Evolutionary conservation across 306 rosid genomes (phyloP), one percentile per base, ranked within the genome.

Genomic region (Casuarina cunninghamiana): DNA sequence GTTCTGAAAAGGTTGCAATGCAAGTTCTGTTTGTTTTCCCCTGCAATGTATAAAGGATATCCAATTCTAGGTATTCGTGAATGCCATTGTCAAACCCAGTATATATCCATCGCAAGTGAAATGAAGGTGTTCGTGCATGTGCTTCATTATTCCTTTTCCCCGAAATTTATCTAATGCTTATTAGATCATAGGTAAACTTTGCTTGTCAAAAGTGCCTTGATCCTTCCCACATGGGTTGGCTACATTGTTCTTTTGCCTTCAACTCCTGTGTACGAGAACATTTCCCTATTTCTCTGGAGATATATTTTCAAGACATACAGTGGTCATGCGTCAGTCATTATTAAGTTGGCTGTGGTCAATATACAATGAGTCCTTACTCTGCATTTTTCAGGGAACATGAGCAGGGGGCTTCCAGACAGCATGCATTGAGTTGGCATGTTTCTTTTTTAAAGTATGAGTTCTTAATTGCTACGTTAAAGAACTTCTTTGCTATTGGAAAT

Each of bases 401-500:
- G 49, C 78, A 73, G 12, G 97, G 90, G 77, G 79, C 84, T 74
- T 75, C 88, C 48, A 78, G 88, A 77, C 97, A 90, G 58, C 89
- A 89, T 80, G 72, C 87, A 76, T 72, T 94, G 82, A 97, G 97
- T 62, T 92, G 97, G 95, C 98, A 90, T 76, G 81, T 90, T 78
- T 94, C 98, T 50, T 94, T 89, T 75, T 79, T 94, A 79, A 94
- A 94, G 98, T 92, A 75, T 83, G 97, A 80, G 70, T 76, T 68
- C 53, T 53, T 68, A 26, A 50, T 45, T 55, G 44, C 61, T 69
- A 45, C 69, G 37, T 37, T 19, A 26, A 37, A 48, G 71, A 82
- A 49, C 72, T 76, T 77, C 51, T 61, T 78, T 58, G 69, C 60
- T 57, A 79, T 75, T 63, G 57, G 39, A 54, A 79, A 73, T 72